These are phyloP conservation scores for Saturnispora serradocipensis DNA, from an alignment of 805 yeast species.

Conservation along the genomic window DNA sequence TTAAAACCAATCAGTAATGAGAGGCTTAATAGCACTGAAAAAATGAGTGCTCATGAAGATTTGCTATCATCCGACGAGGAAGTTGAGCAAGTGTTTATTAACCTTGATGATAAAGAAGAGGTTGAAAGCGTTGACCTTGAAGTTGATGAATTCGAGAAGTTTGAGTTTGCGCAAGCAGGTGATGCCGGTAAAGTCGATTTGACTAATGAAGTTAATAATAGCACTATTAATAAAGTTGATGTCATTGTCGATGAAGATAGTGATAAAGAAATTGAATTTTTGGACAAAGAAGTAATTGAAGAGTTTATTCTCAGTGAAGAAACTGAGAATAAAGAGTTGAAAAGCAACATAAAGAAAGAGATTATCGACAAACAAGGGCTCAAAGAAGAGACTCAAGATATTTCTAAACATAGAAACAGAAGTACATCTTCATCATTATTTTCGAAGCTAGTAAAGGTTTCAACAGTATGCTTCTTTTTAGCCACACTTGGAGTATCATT, in stretches of 20 bases:
- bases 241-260: slow-evolving; percentile 17
- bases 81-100: slow-evolving; percentile 10
- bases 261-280: slow-evolving; percentile 12
- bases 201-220: background rate
- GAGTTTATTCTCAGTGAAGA: slow-evolving; percentile 11
- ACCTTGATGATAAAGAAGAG: slow-evolving; percentile 1
- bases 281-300: slow-evolving; percentile 15
- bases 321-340: background rate
- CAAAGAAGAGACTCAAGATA: background rate
- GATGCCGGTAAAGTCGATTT: background rate
- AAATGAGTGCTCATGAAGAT: background rate
- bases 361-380: slow-evolving; percentile 10
- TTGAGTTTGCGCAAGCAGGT: background rate
- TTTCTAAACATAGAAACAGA: background rate
- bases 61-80: background rate
- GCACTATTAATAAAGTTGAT: slow-evolving; percentile 7
- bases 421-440: background rate
- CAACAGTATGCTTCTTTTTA: background rate
- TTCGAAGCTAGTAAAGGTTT: slow-evolving; percentile 1
- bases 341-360: slow-evolving; percentile 1
- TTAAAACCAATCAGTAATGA: background rate
- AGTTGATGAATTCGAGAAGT: background rate
- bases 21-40: background rate
- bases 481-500: background rate
- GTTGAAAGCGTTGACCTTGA: background rate